Percentiles rank a stretch among this genome's conserved stretches.
These are phyloP conservation scores for Carex littledalei DNA, from an alignment of 176 grass and related monocot genomes.

Conservation along the genomic window DNA sequence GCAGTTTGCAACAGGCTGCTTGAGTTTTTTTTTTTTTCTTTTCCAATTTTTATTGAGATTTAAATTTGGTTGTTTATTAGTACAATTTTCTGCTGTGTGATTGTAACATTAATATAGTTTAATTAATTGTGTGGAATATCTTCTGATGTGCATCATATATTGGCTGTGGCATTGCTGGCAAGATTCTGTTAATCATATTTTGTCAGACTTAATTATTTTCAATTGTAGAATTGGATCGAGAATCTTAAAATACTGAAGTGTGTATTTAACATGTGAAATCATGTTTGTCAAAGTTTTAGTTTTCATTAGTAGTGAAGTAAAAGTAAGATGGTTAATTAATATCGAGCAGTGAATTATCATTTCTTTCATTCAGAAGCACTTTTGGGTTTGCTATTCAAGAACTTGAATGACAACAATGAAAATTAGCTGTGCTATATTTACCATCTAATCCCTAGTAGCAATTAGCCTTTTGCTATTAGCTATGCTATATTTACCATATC, in stretches of 20 bases:
- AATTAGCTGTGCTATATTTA: too few relatives aligned
- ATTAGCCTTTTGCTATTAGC: too few relatives aligned
- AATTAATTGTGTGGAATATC: background rate
- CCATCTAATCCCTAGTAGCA: too few relatives aligned
- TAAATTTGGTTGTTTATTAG: background rate
- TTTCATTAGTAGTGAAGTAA: too few relatives aligned
- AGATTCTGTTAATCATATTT: background rate
- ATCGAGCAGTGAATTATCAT: too few relatives aligned
- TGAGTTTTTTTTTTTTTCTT: background rate
- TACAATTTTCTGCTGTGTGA: background rate
- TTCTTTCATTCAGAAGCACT: too few relatives aligned
- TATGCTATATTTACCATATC: too few relatives aligned
- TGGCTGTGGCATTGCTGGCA: background rate
- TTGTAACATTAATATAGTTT: background rate
- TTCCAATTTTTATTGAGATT: background rate
- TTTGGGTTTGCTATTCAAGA: too few relatives aligned
- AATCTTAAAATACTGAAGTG: background rate
- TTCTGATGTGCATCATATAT: background rate
- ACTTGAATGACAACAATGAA: too few relatives aligned
- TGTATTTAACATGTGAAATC: background rate
- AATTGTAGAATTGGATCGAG: background rate
- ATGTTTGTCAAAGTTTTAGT: background rate
- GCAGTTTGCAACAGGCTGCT: constrained; percentile 33
- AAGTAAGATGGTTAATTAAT: too few relatives aligned
- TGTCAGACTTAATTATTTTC: background rate